A percentile compares a stretch with the other conserved stretches of the same genome.
Conservation (phyloP, 345 rosid genomes). For the Erodium maritimum region DNA sequence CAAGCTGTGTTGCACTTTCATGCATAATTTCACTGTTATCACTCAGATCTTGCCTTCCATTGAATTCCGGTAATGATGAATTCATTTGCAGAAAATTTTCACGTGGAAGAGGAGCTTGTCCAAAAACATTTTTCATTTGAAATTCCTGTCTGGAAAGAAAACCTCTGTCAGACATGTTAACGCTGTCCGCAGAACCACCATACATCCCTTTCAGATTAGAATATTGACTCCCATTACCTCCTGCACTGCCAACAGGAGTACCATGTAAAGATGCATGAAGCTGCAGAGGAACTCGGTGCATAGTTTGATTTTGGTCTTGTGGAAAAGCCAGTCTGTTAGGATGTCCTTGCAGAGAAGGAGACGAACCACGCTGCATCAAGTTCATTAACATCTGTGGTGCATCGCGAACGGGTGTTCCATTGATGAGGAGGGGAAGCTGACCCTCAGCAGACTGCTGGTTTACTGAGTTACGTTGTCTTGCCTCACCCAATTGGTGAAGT, state of each 20-base stretch:
- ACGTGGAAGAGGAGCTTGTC: conserved; percentile 33
- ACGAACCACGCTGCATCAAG: conserved; percentile 34
- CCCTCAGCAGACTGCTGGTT: conserved; percentile 29
- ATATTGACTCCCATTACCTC: conserved; percentile 30
- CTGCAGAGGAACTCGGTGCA: conserved; percentile 39
- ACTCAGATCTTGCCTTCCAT: conserved; percentile 25
- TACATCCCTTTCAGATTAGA: conserved; percentile 24
- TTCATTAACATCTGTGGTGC: conserved; percentile 33
- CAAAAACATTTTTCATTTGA: conserved; percentile 30
- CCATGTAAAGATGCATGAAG: conserved; percentile 44
- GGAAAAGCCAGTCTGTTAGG: conserved; percentile 22
- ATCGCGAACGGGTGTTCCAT: conserved; percentile 48
- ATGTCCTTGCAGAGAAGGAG: conserved; percentile 34
- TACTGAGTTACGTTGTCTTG: conserved; percentile 34
- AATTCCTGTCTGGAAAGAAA: conserved; percentile 30
- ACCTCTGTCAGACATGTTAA: conserved; percentile 20
- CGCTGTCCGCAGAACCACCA: conserved; percentile 15
- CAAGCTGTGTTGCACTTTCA: conserved; percentile 21
- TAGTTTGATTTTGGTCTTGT: conserved; percentile 29
- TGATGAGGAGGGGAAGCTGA: conserved; percentile 30
- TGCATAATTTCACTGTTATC: conserved; percentile 29
- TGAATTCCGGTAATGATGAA: conserved; percentile 26
- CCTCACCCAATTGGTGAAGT: conserved; percentile 34
- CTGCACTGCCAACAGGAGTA: conserved; percentile 32
- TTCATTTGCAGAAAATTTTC: conserved; percentile 28